Percentiles rank a stretch among this genome's conserved stretches.
Conservation (phyloP, 805 yeast species). For the Ascoidea tarda region DNA sequence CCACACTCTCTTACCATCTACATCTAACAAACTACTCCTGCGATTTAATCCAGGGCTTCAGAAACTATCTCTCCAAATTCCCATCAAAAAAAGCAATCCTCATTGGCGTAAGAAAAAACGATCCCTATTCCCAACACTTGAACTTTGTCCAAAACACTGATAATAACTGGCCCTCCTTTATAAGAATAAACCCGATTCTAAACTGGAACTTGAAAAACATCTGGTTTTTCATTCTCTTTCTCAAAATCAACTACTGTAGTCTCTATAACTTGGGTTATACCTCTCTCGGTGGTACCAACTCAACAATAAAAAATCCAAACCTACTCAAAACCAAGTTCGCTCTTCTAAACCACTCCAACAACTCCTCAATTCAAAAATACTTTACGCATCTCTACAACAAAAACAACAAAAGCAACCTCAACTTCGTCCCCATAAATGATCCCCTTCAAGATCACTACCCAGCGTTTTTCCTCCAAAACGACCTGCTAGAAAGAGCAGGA, state of each 20-base stretch:
- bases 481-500: slow-evolving; percentile 8
- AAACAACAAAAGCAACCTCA: no score
- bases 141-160: slow-evolving; percentile 62
- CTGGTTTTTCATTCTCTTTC: slow-evolving; percentile 65
- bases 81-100: slow-evolving; percentile 56
- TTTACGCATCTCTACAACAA: no score
- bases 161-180: slow-evolving; percentile 81
- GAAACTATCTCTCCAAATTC: slow-evolving; percentile 36
- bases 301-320: slow-evolving; percentile 62
- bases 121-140: slow-evolving; percentile 63
- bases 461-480: slow-evolving; percentile 9
- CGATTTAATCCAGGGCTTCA: slow-evolving; percentile 56
- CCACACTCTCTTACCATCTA: slow-evolving; percentile 42
- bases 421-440: not conserved
- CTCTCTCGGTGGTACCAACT: slow-evolving; percentile 67
- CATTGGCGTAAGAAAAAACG: slow-evolving; percentile 80
- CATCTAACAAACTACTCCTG: slow-evolving; percentile 25
- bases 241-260: slow-evolving; percentile 52
- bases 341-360: no score
- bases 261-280: slow-evolving; percentile 81
- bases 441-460: slow-evolving; percentile 5
- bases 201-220: slow-evolving; percentile 77
- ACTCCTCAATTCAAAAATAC: no score
- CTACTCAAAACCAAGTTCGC: slow-evolving; percentile 13
- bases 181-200: slow-evolving; percentile 75